A percentile compares a stretch with the other conserved stretches of the same genome.
Conservation (phyloP, 2,329 filamentous ascomycete genomes). For the Dactylellina sp. region DNA sequence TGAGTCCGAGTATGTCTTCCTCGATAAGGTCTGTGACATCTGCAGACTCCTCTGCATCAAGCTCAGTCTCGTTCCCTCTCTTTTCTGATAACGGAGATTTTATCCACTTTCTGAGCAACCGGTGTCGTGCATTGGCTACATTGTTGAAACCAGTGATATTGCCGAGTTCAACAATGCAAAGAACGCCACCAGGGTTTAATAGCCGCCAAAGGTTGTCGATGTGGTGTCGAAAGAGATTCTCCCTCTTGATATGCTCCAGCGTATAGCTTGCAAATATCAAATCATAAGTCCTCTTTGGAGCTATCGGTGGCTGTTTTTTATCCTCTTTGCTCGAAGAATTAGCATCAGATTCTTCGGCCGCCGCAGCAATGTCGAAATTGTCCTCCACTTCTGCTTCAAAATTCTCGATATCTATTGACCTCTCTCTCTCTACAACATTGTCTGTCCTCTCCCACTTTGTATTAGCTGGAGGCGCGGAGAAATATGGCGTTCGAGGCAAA, state of each 20-base stretch:
- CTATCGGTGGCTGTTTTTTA: conserved; percentile 69
- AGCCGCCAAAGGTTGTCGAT: conserved; percentile 91
- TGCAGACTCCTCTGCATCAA: conserved; percentile 57
- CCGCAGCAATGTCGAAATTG: conserved; percentile 60
- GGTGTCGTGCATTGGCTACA: conserved; percentile 83
- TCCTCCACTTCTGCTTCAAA: conserved; percentile 47
- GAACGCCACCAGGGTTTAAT: conserved; percentile 83
- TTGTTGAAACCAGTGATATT: conserved; percentile 92
- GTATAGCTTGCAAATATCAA: conserved; percentile 80
- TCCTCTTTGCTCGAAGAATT: conserved; percentile 4
- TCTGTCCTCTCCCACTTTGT: conserved; percentile 25
- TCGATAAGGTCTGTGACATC: conserved; percentile 64
- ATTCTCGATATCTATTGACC: conserved; percentile 22
- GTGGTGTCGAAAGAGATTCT: conserved; percentile 80
- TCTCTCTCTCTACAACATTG: neutral
- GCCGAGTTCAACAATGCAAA: conserved; percentile 90
- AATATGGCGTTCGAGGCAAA: conserved; percentile 82
- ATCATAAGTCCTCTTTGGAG: conserved; percentile 82
- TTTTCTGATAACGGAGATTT: conserved; percentile 68
- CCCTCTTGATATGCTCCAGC: conserved; percentile 43
- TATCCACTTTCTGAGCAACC: conserved; percentile 81
- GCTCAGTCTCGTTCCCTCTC: conserved; percentile 58
- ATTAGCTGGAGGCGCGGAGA: conserved; percentile 19
- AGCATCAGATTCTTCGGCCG: neutral
- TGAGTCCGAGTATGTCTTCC: conserved; percentile 41